phyloP scores from a whole-genome alignment of 2,329 filamentous ascomycete species.

The Pochonia chlamydosporia region DNA sequence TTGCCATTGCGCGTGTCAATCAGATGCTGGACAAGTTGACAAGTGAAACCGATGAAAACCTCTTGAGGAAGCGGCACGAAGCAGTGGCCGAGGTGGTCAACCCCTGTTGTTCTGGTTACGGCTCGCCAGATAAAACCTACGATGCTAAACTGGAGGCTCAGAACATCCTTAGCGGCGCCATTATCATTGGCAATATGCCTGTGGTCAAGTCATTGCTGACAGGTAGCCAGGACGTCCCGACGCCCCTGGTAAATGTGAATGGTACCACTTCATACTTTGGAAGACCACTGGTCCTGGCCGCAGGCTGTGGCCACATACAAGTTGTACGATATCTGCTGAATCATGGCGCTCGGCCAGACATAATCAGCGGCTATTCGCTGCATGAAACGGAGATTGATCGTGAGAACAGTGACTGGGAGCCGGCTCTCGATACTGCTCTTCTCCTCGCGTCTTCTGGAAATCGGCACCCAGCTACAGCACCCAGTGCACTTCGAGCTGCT shows the following conservation, averaged over 20 bases:
- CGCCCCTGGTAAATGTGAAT: not conserved
- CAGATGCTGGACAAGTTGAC: not conserved
- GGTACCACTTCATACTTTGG: slow-evolving; percentile 1
- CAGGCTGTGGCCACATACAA: not conserved
- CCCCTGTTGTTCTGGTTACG: not conserved
- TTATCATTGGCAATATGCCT: not conserved
- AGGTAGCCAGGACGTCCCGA: not conserved
- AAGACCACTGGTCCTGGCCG: not conserved
- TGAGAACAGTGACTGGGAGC: not conserved
- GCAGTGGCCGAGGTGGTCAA: not conserved
- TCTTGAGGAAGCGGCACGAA: not conserved
- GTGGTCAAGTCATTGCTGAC: not conserved
- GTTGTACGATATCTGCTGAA: slow-evolving; percentile 1
- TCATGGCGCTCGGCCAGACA: not conserved
- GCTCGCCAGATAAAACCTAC: not conserved
- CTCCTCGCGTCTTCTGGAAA: not conserved
- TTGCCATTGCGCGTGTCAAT: not conserved
- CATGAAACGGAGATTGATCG: not conserved
- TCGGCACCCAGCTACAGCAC: not conserved
- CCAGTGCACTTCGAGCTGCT: slow-evolving; percentile 1
- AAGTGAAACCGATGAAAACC: not conserved
- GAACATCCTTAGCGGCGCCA: not conserved
- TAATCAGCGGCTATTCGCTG: not conserved
- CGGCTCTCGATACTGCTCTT: not conserved
- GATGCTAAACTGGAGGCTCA: not conserved